Base-by-base conservation (phyloP, 192 early-diverging fungal genomes). In the Allomyces macrogynus region DNA sequence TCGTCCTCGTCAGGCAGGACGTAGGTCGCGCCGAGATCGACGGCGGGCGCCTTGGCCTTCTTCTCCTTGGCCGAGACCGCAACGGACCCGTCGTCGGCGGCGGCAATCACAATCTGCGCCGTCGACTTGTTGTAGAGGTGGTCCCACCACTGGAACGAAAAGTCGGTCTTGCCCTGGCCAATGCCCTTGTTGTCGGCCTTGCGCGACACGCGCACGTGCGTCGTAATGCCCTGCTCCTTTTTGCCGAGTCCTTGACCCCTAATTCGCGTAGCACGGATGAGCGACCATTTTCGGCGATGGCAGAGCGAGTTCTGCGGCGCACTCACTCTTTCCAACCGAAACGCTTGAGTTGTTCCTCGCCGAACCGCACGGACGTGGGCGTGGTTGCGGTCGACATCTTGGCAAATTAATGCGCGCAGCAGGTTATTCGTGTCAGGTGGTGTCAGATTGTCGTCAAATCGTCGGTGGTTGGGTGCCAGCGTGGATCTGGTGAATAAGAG, bases 61-160 rank as follows among this genome's bases (percentile, higher is more conserved):
- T 76, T 76, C 10, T 85, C 77, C 57, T 78, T 61, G 60, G 71
- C 74, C 14, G 65, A 23, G 8, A 24, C 54, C 43, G 44, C 63
- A 42, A 49, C 62, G 61, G 32, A 22, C 32, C 43, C 32, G 25
- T 65, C 32, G 60, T 69, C 65, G n/a, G 14, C 60, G 23, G 57
- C 23, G 16, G 49, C 43, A 27, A 65, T 61, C 24, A 24, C 70
- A 25, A 82, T 73, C 64, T 73, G 68, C 20, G 76, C 74, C 0
- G 85, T 77, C 9, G 86, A 82, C 63, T 92, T 92, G 78, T 97
- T 95, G 78, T 91, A 97, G 61, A 95, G 75, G 72, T 93, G 86
- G 74, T 93, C 90, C 93, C 92, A 95, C 91, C 91, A 93, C 62
- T 83, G 83, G 74, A 86, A 89, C 61, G 81, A 84, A 86, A 86